Evolutionary conservation across 306 rosid species (phyloP).

Genomic region (Acmispon strigosus): DNA sequence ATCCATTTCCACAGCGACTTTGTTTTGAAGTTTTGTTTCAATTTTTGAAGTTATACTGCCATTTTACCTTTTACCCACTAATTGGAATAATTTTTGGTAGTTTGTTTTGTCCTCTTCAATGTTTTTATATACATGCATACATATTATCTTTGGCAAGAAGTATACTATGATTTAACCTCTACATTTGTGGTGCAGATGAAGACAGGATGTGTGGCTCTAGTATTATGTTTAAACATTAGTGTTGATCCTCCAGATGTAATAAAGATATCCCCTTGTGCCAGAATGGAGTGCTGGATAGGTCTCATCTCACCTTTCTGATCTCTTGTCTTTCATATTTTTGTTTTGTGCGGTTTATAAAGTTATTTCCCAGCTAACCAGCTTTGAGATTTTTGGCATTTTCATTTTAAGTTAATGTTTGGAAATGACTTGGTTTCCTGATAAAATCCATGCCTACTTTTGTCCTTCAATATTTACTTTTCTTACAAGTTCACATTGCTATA

Average conservation of each 20-base stretch:
- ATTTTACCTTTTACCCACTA: background rate
- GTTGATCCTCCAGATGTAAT: constrained; percentile 98
- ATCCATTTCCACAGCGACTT: background rate
- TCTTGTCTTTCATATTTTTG: constrained; percentile 5
- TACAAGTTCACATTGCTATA: background rate
- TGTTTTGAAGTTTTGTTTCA: background rate
- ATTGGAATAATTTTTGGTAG: background rate
- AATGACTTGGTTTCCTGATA: background rate
- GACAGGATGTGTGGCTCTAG: constrained; percentile 98
- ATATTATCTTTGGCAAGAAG: background rate
- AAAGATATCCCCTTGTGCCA: constrained; percentile 98
- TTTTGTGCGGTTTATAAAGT: background rate
- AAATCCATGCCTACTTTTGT: background rate
- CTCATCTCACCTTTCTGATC: constrained; percentile 35
- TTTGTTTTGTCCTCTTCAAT: background rate
- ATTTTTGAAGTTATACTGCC: background rate
- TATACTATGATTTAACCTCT: constrained; percentile 36
- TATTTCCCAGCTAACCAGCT: background rate
- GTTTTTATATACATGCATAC: constrained; percentile 10
- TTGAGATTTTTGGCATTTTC: constrained; percentile 5
- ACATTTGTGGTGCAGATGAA: constrained; percentile 80
- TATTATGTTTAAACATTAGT: constrained; percentile 90
- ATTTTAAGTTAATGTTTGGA: background rate
- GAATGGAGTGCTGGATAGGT: constrained; percentile 99
- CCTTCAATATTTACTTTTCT: background rate